A percentile compares a stretch with the other conserved stretches of the same genome.
Evolutionary conservation across 2,329 filamentous ascomycete genomes (phyloP).

Genomic region (Ophiostoma sp.): DNA sequence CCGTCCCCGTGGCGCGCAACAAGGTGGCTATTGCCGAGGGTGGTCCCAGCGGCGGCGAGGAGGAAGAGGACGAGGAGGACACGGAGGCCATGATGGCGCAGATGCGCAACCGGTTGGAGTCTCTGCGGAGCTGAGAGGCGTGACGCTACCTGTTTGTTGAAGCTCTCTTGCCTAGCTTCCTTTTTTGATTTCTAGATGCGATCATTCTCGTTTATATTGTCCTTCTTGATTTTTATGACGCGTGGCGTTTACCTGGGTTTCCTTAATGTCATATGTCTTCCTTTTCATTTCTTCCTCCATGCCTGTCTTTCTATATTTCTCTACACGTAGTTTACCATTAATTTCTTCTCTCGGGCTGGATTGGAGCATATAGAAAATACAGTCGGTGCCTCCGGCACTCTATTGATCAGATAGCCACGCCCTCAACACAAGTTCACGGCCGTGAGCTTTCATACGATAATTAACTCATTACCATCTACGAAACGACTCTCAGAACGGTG

Average conservation of each 20-base stretch:
- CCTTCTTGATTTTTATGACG: neutral
- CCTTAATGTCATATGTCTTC: no score
- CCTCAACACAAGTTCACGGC: no score
- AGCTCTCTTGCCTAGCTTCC: neutral
- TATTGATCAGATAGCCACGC: neutral
- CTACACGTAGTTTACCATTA: neutral
- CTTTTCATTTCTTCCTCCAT: neutral
- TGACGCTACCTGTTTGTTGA: neutral
- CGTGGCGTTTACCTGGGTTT: conserved; percentile 7
- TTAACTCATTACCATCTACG: neutral
- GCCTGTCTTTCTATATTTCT: neutral
- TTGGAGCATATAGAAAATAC: conserved; percentile 5
- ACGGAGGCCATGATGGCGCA: conserved; percentile 88
- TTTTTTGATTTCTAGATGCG: neutral
- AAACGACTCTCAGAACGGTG: neutral
- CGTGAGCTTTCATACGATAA: no score
- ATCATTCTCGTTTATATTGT: neutral
- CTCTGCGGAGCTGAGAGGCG: conserved; percentile 72
- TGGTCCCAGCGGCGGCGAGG: conserved; percentile 53
- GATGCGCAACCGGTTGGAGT: conserved; percentile 90
- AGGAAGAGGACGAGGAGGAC: conserved; percentile 77
- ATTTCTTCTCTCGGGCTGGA: neutral
- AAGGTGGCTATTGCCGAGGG: conserved; percentile 52
- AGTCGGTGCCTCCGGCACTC: neutral
- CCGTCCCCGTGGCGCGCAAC: conserved; percentile 32